Evolutionary conservation across 768 basidiomycete species (phyloP), one percentile per base, ranked within the genome.

Genomic region (Phlebiopsis gigantea): DNA sequence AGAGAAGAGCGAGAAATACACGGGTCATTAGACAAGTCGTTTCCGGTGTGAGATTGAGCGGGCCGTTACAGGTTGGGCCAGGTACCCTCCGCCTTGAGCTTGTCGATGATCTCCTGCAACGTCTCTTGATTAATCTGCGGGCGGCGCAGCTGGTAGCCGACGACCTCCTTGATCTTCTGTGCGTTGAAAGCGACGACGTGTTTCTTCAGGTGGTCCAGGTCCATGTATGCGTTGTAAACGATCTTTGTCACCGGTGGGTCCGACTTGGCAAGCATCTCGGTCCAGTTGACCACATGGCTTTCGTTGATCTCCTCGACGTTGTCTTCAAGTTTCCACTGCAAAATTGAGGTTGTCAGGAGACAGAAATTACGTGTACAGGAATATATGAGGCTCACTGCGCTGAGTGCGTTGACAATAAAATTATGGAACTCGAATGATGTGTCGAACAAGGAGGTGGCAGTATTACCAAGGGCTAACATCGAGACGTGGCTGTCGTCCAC

Each of bases 341-440:
- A 41, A 52, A 19, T n/a, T n/a, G n/a, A n/a, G n/a, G 7, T 31
- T 2, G 28, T 24, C 28, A n/a, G 21, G 17, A 41, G 43, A 25
- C 0, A 53, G 17, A 22, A 10, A 15, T 50, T 5, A 28, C 1
- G 4, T 43, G 30, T 26, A 17, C 1, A 24, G 28, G 3, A 21
- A 2, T 53, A 39, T 10, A 39, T 6, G 7, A 14, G 3, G 64
- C 69, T 31, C 58, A 84, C 90, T 77, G 86, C 88, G 49, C 87
- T 79, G 42, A 85, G 66, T 2, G 85, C 78, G 61, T 79, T 85
- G 61, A 84, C 82, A 21, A 92, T 69, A 55, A 88, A 68, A 53
- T 82, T 85, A 73, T 90, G 85, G 66, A 90, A 93, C 63, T 92
- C 89, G 39, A 88, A 88, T 0, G 83, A 82, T 14, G 90, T 90